Base-by-base conservation (phyloP, 805 yeast genomes). In the Schizosaccharomyces cryophilus region DNA sequence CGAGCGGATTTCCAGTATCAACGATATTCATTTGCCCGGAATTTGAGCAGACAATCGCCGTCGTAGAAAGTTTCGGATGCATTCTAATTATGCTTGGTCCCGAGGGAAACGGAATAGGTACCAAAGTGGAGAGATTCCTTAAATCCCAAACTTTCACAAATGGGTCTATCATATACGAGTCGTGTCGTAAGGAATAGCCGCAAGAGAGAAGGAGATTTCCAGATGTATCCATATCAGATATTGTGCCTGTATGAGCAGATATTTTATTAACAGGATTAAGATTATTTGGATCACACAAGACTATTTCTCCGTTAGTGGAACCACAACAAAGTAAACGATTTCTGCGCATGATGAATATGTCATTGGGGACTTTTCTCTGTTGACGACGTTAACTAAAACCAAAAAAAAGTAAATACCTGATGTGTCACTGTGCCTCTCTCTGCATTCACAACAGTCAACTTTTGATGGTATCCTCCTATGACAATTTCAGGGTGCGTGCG, bases 81-180 rank as follows among this genome's bases (percentile, higher is more conserved):
- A 90, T 75, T 59, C 85, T 77, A 1, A 84, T 93, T 68, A 78
- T 85, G 9, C 85, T 77, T 0, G 97, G 96, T 13, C 96, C 96
- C 0, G 88, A 83, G 0, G 93, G 88, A 67, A 88, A 87, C 3
- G 96, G 80, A 6, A 90, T 75, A 2, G 96, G 96, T 0, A 94
- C 75, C 61, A 83, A 71, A 1, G 88, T 77, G 61, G 79, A 77
- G 79, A 85, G 74, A 62, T 81, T 78, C 64, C 94, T 77, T 38
- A 87, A 69, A 69, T 93, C 97, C 69, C 80, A 87, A 24, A 87
- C 81, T 65, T 83, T 83, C 24, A 90, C 88, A 64, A 90, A 76
- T 0, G 95, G 90, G 68, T 93, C 97, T 7, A 80, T 75, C 21
- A 77, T 71, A 61, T 75, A 75, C 6, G 76, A 74, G 59, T 82